Evolutionary conservation across 1,284 basidiomycete genomes (phyloP).

Genomic region (Malassezia nana): DNA sequence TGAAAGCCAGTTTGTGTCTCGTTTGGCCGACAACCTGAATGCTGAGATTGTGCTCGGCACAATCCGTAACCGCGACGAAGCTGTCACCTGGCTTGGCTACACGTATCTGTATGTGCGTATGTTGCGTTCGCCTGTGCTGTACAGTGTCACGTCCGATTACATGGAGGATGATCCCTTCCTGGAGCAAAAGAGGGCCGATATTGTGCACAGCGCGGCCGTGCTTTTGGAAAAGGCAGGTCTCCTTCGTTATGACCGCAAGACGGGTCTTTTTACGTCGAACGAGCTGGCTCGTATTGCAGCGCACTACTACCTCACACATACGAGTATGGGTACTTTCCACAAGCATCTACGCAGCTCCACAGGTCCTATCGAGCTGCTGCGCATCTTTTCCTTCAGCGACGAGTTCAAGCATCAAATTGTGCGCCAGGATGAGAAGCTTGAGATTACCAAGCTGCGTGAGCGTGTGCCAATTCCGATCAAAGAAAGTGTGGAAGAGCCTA

Average conservation of each 20-base stretch:
- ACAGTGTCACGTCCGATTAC: conserved; percentile 82
- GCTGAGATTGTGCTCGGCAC: conserved; percentile 95
- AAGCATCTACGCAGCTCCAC: conserved; percentile 82
- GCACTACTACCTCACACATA: conserved; percentile 91
- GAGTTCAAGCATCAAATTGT: conserved; percentile 88
- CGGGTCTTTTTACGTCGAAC: conserved; percentile 64
- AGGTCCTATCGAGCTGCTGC: conserved; percentile 80
- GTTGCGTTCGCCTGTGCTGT: conserved; percentile 78
- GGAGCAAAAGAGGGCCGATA: conserved; percentile 86
- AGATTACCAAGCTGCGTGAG: conserved; percentile 83
- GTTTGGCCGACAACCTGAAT: conserved; percentile 89
- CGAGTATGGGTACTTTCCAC: conserved; percentile 93
- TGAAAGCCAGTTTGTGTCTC: conserved; percentile 86
- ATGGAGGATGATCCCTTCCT: conserved; percentile 71
- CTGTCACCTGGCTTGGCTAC: conserved; percentile 70
- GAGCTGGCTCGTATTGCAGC: conserved; percentile 80
- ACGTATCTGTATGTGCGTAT: conserved; percentile 72
- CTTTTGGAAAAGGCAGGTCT: conserved; percentile 87
- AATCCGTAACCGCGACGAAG: conserved; percentile 82
- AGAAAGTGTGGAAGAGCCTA: conserved; percentile 88
- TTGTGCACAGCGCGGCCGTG: conserved; percentile 84
- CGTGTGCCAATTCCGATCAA: conserved; percentile 95
- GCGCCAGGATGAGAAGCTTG: conserved; percentile 53
- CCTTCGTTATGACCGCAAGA: conserved; percentile 81
- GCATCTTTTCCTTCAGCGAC: conserved; percentile 89